A percentile compares a stretch with the other conserved stretches of the same genome.
Evolutionary conservation across 352 stramenopile genomes (phyloP).

Genomic region (Globisporangium cylindrosporum): DNA sequence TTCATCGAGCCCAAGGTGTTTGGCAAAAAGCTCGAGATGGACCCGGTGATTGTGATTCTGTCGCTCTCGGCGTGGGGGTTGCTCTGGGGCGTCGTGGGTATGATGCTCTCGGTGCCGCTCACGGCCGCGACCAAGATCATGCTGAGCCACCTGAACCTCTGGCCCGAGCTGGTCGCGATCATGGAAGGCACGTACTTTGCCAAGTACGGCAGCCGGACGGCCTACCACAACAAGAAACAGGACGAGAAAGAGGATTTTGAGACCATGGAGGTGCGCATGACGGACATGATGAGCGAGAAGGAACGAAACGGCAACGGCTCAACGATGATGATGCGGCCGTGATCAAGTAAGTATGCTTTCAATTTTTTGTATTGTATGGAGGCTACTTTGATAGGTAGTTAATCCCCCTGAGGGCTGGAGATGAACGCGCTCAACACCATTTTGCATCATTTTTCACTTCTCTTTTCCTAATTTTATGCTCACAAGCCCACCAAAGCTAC

Average conservation of each 20-base stretch:
- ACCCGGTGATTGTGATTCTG: constrained; percentile 84
- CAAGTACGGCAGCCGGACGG: constrained; percentile 60
- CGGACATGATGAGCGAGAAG: constrained; percentile 37
- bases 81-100: constrained; percentile 84
- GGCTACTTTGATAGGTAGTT: background rate
- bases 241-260: constrained; percentile 63
- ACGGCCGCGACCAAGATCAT: constrained; percentile 87
- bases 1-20: constrained; percentile 89
- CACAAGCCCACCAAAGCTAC: background rate
- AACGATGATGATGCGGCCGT: constrained; percentile 31
- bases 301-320: constrained; percentile 28
- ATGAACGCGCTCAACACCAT: background rate
- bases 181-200: constrained; percentile 87
- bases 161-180: constrained; percentile 83
- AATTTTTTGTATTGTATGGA: background rate
- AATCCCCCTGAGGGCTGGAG: background rate
- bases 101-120: constrained; percentile 88
- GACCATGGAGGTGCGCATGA: constrained; percentile 76
- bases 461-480: background rate
- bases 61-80: constrained; percentile 86
- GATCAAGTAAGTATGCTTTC: background rate
- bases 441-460: background rate
- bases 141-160: constrained; percentile 82
- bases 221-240: constrained; percentile 66
- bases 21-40: constrained; percentile 84